A percentile compares a stretch with the other conserved stretches of the same genome.
Conservation (phyloP, 352 stramenopile species). For the Phytophthora boehmeriae region DNA sequence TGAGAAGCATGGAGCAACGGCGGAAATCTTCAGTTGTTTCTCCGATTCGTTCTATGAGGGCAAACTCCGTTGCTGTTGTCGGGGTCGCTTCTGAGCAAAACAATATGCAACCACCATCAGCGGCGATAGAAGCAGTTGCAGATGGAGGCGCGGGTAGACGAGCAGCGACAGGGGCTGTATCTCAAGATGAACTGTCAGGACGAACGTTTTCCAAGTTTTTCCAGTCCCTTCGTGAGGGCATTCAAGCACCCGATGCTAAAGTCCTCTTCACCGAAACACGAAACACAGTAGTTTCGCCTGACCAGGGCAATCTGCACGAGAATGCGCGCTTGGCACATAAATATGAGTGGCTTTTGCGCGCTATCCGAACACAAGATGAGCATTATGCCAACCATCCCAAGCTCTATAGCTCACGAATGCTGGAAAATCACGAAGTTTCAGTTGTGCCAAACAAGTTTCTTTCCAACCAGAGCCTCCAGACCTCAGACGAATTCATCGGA, state of each 20-base stretch:
- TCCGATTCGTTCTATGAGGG: conserved; percentile 9
- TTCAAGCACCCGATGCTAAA: conserved; percentile 24
- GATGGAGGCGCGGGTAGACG: not conserved
- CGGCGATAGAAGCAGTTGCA: conserved; percentile 6
- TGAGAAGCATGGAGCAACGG: conserved; percentile 4
- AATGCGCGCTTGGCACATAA: conserved; percentile 19
- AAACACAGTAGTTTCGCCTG: not conserved
- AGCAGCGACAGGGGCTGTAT: conserved; percentile 7
- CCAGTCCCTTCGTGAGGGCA: conserved; percentile 27
- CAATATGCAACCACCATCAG: conserved; percentile 3
- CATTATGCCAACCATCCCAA: conserved; percentile 69
- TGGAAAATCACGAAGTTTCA: conserved; percentile 68
- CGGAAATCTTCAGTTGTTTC: conserved; percentile 5
- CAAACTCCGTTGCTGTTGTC: conserved; percentile 25
- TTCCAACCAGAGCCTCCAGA: conserved; percentile 2
- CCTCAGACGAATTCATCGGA: conserved; percentile 1
- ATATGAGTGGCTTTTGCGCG: conserved; percentile 40
- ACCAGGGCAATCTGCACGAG: conserved; percentile 23
- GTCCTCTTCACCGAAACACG: conserved; percentile 28
- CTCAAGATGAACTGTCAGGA: conserved; percentile 37
- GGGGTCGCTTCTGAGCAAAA: conserved; percentile 1
- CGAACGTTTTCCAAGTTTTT: conserved; percentile 40
- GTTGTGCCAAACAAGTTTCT: conserved; percentile 35
- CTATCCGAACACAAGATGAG: conserved; percentile 63
- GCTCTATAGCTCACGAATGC: conserved; percentile 67